Percentiles rank a stretch among this genome's conserved stretches.
phyloP scores from a whole-genome alignment of 164 flowering plant species.

The Malania oleifera region DNA sequence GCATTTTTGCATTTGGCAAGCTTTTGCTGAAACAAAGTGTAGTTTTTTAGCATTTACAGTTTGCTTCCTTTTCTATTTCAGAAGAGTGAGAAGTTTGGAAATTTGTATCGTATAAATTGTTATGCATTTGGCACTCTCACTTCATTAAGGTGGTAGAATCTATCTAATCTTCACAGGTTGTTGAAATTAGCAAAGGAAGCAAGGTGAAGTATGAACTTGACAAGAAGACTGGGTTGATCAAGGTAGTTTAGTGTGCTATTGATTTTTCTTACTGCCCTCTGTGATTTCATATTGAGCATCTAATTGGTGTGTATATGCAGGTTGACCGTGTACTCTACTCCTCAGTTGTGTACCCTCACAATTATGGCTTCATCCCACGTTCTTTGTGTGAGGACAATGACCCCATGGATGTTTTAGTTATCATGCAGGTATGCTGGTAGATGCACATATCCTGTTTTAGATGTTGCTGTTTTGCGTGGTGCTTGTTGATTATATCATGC shows the following conservation, averaged over 20 bases:
- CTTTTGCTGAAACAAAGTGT: too few species aligned
- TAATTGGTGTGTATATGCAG: constrained; percentile 30
- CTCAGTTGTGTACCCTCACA: constrained; percentile 92
- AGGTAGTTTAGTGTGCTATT: constrained; percentile 35
- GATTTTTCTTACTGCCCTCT: neutral
- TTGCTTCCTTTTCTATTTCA: too few species aligned
- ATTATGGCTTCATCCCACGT: constrained; percentile 93
- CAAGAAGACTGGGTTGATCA: constrained; percentile 84
- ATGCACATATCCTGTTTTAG: neutral
- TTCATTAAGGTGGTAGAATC: neutral
- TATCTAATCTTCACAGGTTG: constrained; percentile 48
- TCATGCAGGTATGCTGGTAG: constrained; percentile 67
- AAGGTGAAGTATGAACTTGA: constrained; percentile 97
- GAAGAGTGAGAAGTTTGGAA: too few species aligned
- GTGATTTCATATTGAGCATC: constrained; percentile 4
- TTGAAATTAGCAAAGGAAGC: constrained; percentile 84
- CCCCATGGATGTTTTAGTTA: constrained; percentile 79
- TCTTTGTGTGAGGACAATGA: constrained; percentile 89
- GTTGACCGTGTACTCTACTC: constrained; percentile 89
- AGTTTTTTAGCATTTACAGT: too few species aligned
- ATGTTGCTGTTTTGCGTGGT: neutral
- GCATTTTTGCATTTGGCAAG: too few species aligned
- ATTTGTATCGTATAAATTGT: too few species aligned
- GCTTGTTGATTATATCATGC: neutral
- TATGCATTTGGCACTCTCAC: neutral